A percentile compares a stretch with the other conserved stretches of the same genome.
Evolutionary conservation across 305 asterid genomes (phyloP).

Genomic region (Fraxinus greggii): DNA sequence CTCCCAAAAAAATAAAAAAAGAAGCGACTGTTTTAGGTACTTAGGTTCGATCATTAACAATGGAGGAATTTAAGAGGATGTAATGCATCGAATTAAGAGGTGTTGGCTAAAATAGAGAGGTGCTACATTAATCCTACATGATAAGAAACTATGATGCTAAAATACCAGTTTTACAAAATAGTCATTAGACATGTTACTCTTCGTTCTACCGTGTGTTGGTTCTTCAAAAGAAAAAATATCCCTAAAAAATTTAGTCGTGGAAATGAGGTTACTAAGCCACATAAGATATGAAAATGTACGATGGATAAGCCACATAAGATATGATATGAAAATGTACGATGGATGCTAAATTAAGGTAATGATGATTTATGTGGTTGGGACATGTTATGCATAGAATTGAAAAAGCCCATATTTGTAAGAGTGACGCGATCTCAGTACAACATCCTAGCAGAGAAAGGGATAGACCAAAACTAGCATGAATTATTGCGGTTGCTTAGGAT

Average conservation of each 20-base stretch:
- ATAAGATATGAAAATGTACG: not conserved
- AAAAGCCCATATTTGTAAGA: not conserved
- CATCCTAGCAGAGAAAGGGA: not conserved
- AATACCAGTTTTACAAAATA: not conserved
- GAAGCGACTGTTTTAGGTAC: not conserved
- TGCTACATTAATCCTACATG: not conserved
- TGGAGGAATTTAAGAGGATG: not conserved
- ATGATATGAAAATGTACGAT: not conserved
- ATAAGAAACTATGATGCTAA: not conserved
- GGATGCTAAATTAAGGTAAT: not conserved
- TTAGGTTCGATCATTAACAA: not conserved
- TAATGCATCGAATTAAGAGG: not conserved
- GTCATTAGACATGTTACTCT: not conserved
- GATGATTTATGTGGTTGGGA: not conserved
- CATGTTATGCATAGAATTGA: not conserved
- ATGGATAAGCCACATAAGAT: not conserved
- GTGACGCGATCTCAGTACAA: not conserved
- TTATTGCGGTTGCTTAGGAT: not conserved
- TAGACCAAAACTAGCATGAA: not conserved
- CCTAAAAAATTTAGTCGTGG: not conserved
- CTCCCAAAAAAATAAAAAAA: too few relatives aligned
- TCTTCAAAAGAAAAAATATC: not conserved
- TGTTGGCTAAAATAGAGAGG: not conserved
- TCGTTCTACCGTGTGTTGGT: not conserved
- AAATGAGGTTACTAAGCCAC: not conserved